These are phyloP conservation scores for Mitragyna speciosa DNA, from an alignment of 257 asterid genomes.

Conservation along the genomic window DNA sequence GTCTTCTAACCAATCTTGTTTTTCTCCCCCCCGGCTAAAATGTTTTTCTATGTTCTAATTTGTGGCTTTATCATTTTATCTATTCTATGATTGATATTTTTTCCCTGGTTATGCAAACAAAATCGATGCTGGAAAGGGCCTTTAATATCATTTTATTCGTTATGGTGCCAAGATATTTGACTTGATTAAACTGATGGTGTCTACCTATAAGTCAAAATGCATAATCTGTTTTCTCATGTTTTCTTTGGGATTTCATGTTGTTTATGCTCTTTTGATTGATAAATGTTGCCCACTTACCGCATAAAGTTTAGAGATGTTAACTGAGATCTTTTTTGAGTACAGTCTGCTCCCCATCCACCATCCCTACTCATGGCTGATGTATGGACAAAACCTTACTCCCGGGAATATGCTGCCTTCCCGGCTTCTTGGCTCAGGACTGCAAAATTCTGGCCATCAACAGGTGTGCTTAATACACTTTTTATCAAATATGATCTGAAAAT, in stretches of 20 bases:
- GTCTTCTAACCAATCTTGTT: neutral
- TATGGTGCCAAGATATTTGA: neutral
- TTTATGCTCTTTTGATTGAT: neutral
- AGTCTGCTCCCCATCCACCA: constrained; percentile 99
- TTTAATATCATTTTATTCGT: neutral
- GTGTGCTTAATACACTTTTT: constrained; percentile 30
- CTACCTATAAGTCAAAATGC: neutral
- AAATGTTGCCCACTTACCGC: neutral
- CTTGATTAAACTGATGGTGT: neutral
- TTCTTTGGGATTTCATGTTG: neutral
- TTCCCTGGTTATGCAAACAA: neutral
- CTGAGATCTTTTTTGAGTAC: constrained; percentile 21
- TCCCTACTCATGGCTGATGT: constrained; percentile 92
- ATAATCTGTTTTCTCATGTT: neutral
- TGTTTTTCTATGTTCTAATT: neutral
- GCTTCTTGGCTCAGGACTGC: constrained; percentile 93
- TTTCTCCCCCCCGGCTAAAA: too few relatives aligned
- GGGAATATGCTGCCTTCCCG: constrained; percentile 98
- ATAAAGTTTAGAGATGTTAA: constrained; percentile 23
- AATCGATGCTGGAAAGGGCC: neutral
- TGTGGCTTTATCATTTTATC: neutral
- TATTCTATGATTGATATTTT: neutral
- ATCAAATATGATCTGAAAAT: neutral
- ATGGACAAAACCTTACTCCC: constrained; percentile 92
- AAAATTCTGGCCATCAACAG: constrained; percentile 97